Percentiles rank a stretch among this genome's conserved stretches.
Conservation (phyloP, 2,329 filamentous ascomycete genomes). For the Stemphylium beticola region DNA sequence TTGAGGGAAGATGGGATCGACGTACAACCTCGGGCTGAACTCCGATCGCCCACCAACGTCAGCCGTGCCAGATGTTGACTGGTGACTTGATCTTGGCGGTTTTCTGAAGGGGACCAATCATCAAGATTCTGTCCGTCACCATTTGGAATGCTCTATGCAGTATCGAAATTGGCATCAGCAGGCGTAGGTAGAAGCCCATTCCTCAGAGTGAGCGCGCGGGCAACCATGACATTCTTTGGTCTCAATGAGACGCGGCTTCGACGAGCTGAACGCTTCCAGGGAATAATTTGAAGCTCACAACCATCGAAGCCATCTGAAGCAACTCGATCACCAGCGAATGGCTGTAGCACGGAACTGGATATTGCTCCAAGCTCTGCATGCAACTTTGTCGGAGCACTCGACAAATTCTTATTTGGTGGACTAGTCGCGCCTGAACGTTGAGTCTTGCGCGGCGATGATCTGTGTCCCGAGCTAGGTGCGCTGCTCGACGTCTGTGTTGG, state of each 20-base stretch:
- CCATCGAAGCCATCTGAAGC: constrained; percentile 22
- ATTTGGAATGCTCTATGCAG: neutral
- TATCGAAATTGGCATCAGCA: neutral
- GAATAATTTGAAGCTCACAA: constrained; percentile 8
- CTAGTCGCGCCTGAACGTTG: neutral
- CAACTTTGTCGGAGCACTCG: neutral
- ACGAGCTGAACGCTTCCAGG: neutral
- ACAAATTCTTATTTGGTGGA: neutral
- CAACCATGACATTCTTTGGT: neutral
- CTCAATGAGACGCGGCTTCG: neutral
- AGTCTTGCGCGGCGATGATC: neutral
- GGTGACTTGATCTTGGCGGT: neutral
- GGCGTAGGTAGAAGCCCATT: constrained; percentile 13
- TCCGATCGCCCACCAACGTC: neutral
- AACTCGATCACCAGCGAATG: neutral
- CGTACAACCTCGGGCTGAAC: neutral
- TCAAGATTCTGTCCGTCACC: neutral
- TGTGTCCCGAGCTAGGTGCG: neutral
- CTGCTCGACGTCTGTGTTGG: neutral
- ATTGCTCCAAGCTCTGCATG: neutral
- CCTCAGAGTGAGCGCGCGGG: constrained; percentile 10
- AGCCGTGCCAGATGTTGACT: neutral
- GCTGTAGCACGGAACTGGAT: neutral
- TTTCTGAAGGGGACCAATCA: neutral
- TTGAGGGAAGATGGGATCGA: neutral